Evolutionary conservation across 495 filamentous ascomycete genomes (phyloP).

Genomic region (Lineolata rhizophorae): DNA sequence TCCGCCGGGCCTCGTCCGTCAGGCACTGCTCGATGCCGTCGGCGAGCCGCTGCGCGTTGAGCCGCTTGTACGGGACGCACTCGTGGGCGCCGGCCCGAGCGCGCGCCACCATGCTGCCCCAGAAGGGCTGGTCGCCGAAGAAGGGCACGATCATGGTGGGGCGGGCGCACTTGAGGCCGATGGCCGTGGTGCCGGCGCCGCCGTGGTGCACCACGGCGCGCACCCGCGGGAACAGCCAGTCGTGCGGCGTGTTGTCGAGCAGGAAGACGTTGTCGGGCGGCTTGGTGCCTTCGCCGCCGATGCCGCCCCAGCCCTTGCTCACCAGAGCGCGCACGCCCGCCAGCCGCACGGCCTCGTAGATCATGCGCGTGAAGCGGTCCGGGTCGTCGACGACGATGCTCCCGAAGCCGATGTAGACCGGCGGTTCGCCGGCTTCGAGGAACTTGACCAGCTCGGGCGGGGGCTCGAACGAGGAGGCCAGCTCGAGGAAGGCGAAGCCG

Average conservation of each 20-base stretch:
- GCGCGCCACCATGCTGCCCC: slow-evolving; percentile 4
- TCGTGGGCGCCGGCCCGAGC: slow-evolving; percentile 3
- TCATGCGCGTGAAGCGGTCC: slow-evolving; percentile 1
- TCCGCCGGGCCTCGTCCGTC: slow-evolving; percentile 28
- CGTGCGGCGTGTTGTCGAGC: slow-evolving; percentile 19
- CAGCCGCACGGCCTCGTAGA: slow-evolving; percentile 1
- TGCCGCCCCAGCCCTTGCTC: slow-evolving; percentile 19
- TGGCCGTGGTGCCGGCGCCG: slow-evolving; percentile 6
- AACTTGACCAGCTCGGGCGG: slow-evolving; percentile 15
- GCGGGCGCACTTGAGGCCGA: neutral
- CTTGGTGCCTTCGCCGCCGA: slow-evolving; percentile 9
- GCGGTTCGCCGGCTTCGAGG: slow-evolving; percentile 15
- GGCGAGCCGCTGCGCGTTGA: slow-evolving; percentile 2
- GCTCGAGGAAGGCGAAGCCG: slow-evolving; percentile 20
- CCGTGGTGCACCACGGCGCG: slow-evolving; percentile 6
- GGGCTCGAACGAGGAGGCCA: slow-evolving; percentile 16
- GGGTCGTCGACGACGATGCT: slow-evolving; percentile 4
- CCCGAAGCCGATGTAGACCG: slow-evolving; percentile 8
- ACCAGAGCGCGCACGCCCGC: slow-evolving; percentile 18
- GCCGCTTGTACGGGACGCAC: slow-evolving; percentile 15
- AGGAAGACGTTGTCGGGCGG: slow-evolving; percentile 18
- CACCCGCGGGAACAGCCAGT: slow-evolving; percentile 5
- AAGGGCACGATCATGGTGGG: slow-evolving; percentile 5
- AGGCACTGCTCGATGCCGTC: slow-evolving; percentile 42
- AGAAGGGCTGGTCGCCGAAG: slow-evolving; percentile 7